These are phyloP conservation scores for Fusarium kyushuense DNA, from an alignment of 2,329 filamentous ascomycete genomes.

Conservation along the genomic window DNA sequence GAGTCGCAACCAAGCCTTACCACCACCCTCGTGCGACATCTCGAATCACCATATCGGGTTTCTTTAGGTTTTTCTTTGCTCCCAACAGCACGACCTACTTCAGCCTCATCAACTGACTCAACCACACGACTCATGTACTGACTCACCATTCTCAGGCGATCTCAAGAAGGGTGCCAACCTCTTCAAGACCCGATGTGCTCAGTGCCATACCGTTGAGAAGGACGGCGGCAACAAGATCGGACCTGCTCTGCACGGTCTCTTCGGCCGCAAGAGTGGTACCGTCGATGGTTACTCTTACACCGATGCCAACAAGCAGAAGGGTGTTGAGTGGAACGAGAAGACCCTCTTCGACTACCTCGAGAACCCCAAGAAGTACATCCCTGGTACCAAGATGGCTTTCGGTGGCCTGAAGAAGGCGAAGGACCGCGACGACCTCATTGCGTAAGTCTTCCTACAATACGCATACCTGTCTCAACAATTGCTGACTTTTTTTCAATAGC, in stretches of 20 bases:
- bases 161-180: constrained; percentile 96
- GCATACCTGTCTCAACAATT: not conserved
- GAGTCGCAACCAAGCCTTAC: constrained; percentile 27
- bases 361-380: constrained; percentile 99
- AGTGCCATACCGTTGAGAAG: constrained; percentile 96
- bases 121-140: constrained; percentile 39
- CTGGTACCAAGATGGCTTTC: constrained; percentile 99
- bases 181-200: constrained; percentile 98
- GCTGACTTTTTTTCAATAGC: constrained; percentile 55
- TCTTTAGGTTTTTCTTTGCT: not conserved
- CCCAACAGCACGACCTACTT: not conserved
- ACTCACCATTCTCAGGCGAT: constrained; percentile 76
- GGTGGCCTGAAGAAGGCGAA: constrained; percentile 99
- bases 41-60: constrained; percentile 6
- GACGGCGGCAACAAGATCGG: constrained; percentile 98
- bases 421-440: constrained; percentile 99
- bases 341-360: constrained; percentile 98
- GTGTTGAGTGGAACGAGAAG: constrained; percentile 86
- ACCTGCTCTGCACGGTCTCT: constrained; percentile 95
- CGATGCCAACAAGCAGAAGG: constrained; percentile 99
- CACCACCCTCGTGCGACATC: constrained; percentile 16
- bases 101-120: not conserved
- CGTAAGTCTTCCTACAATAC: constrained; percentile 68
- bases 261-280: constrained; percentile 93
- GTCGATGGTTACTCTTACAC: constrained; percentile 97